Base-by-base conservation (phyloP, 2,329 filamentous ascomycete genomes). In the Alternaria novae-zelandiae region DNA sequence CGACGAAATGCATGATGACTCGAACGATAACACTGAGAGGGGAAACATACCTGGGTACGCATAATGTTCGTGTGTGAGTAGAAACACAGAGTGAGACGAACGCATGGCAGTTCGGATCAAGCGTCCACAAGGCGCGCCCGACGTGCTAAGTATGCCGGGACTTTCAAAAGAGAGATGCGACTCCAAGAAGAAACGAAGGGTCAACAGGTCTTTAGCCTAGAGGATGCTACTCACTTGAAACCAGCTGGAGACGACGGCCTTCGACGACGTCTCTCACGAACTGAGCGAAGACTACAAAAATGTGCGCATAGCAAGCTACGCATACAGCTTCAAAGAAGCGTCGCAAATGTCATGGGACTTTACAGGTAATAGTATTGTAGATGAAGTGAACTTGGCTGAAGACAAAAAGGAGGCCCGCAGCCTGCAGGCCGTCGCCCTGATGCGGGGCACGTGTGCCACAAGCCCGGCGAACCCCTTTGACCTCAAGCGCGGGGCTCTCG, bases 401-500 rank as follows among this genome's bases (percentile, higher is more conserved):
- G 23, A 49, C 55, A n/a, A 17, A 61, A 50, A 56, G 59, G 54
- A 57, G 45, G 44, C 43, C 20, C 8, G 30, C 20, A 53, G 49
- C 13, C 49, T 53, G 30, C 26, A 53, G 25, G 30, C 26, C 32
- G 25, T 7, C 28, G 44, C 45, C 23, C 51, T 28, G 26, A 49
- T 47, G 51, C 57, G 45, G 56, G 61, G 61, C 61, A 60, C 61
- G 55, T 58, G 61, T 63, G 55, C 44, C 46, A 55, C 59, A 57
- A 49, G 21, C 30, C 11, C 8, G 32, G 32, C 13, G 0, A 15
- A 26, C n/a, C 28, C 13, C 30, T 21, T 25, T 15, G 49, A 25
- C 8, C 50, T 57, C 45, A 32, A 32, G 49, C 47, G 46, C 59
- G 26, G 54, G 46, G 41, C 41, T 47, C 3, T 32, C 11, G 32